Evolutionary conservation across 2,329 filamentous ascomycete species (phyloP), one percentile per base, ranked within the genome.

Genomic region (Sporothrix curviconia): DNA sequence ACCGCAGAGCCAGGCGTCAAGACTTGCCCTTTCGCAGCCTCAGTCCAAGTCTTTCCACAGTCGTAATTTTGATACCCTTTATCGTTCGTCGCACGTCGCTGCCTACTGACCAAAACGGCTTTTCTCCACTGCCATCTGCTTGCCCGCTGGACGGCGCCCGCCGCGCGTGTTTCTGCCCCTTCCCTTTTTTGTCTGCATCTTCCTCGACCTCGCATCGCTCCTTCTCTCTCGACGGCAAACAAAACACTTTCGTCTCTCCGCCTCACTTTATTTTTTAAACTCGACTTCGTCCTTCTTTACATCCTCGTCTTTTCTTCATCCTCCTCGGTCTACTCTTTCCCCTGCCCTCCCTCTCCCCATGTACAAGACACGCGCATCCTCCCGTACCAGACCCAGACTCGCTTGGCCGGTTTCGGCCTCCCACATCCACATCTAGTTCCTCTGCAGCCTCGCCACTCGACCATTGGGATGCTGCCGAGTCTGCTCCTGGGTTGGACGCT

Each of bases 401-500:
- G n/a, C 59, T 66, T 19, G 64, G 64, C 50, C 58, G 36, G 22
- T 66, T 62, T 50, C 58, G 51, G 34, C 37, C 58, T 17, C 8
- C 44, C 1, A 17, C 56, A 3, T 9, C 52, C 3, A 3, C 43
- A 1, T 22, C 46, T 8, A 44, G 46, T 1, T 28, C 55, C 8
- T 14, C 49, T 8, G 3, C 44, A 4, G 8, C 40, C 2, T 51
- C 47, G n/a, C n/a, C 32, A 1, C 56, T 65, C 11, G 70, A 75
- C 49, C 69, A 67, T 57, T 81, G 78, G 78, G 67, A 72, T 2
- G 54, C 57, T 5, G 61, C 64, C 15, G 59, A 63, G 0, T 65
- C 68, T 7, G 63, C 70, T 7, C 61, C 64, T 22, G 65, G 66
- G 7, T 59, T 76, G 39, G 65, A 64, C 1, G 68, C 72, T 25